These are phyloP conservation scores for Saitozyma sp. DNA, from an alignment of 768 basidiomycete species.

Conservation along the genomic window DNA sequence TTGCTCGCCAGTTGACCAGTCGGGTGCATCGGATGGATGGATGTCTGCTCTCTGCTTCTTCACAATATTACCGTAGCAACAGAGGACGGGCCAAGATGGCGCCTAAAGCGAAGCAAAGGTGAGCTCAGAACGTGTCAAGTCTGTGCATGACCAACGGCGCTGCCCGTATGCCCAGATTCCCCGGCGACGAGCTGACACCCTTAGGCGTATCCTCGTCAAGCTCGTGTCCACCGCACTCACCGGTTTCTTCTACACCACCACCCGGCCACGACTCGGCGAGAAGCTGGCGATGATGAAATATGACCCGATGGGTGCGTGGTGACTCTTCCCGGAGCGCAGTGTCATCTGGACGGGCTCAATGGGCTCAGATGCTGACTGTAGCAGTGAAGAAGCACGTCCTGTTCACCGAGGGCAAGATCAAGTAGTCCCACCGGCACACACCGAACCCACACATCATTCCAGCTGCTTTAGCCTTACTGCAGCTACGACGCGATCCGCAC, in stretches of 20 bases:
- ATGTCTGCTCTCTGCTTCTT: too few relatives aligned
- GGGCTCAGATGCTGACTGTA: not conserved
- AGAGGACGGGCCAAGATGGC: conserved; percentile 28
- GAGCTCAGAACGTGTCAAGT: conserved; percentile 1
- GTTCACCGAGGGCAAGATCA: conserved; percentile 50
- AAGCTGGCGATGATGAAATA: conserved; percentile 88
- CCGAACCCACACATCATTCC: not conserved
- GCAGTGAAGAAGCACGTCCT: conserved; percentile 49
- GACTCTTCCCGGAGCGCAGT: not conserved
- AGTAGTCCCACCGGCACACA: conserved; percentile 20
- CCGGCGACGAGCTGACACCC: conserved; percentile 2
- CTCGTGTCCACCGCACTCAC: conserved; percentile 89
- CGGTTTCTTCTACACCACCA: conserved; percentile 85
- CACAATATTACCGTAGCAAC: not conserved
- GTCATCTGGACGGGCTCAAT: not conserved
- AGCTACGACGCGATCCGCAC: not conserved
- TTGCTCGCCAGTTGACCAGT: not conserved
- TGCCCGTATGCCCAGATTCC: not conserved
- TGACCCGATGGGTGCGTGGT: conserved; percentile 71
- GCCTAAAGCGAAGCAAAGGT: conserved; percentile 45
- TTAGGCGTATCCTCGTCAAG: conserved; percentile 79
- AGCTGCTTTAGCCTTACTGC: not conserved
- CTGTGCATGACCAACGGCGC: not conserved
- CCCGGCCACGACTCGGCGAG: conserved; percentile 71
- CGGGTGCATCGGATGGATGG: not conserved